Evolutionary conservation across 345 rosid genomes (phyloP), one percentile per base, ranked within the genome.

Genomic region (Pelargonium nanum): DNA sequence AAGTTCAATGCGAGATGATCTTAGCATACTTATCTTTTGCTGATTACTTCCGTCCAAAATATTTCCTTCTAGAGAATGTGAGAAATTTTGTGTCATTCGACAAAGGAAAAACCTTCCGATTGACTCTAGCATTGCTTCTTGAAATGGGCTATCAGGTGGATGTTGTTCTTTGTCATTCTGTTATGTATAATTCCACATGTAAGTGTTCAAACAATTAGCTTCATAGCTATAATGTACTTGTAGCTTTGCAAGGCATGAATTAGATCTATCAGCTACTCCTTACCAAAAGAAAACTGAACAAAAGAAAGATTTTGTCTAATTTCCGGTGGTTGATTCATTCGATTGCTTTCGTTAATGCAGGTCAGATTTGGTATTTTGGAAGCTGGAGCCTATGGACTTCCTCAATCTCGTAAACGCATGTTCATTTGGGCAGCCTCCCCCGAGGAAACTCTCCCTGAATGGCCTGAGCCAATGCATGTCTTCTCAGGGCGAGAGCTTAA

Each of bases 381-480:
- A 70, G 98, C 98, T 55, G 98, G 98, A 58, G 81, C 95, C 24
- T 92, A 59, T 73, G 98, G 96, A 45, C 84, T 92, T 56, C 76
- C 96, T 24, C 98, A 92, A 65, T 84, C 98, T 4, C 75, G 98
- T 34, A 92, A 86, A 73, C 80, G 95, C 10, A 93, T 86, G 58
- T 86, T 92, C 55, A 86, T 91, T 53, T 91, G 92, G 98, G 96
- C 98, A 58, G 95, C 96, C 30, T 77, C 95, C 21, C 95, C 98
- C 22, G 95, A 78, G 10, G 93, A 80, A 67, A 58, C 70, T 26
- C 91, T 92, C 32, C 98, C 98, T 5, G 96, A 92, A 66, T 92
- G 98, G 96, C 98, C 98, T 10, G 98, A 92, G 72, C 95, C 98
- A 30, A 89, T 92, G 96, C 90, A 89, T 60, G 96, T 92, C 50